phyloP scores from a whole-genome alignment of 139 green algal genomes.

The Chlorella sp. region DNA sequence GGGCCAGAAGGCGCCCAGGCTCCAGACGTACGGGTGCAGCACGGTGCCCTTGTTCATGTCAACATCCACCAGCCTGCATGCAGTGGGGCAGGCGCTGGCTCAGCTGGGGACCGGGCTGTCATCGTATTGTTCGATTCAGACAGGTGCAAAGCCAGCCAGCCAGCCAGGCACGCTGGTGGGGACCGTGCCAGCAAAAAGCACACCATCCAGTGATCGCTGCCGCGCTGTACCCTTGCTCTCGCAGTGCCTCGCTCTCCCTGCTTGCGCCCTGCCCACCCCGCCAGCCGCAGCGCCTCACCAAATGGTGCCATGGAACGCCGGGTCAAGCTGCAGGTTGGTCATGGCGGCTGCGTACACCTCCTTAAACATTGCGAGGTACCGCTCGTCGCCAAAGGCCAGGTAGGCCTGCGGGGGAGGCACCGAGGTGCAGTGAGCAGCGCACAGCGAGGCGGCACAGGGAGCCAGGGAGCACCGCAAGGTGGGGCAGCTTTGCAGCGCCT shows the following conservation, averaged over 20 bases:
- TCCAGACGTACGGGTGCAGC: conserved; percentile 73
- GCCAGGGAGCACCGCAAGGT: too few species aligned
- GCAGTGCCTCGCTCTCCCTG: not conserved
- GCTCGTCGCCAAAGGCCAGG: conserved; percentile 79
- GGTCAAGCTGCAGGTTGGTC: conserved; percentile 56
- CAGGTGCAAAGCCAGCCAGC: too few species aligned
- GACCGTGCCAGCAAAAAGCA: not conserved
- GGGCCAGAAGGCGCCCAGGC: conserved; percentile 88
- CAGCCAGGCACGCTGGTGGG: not conserved
- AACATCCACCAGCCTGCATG: conserved; percentile 72
- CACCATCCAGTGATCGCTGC: not conserved
- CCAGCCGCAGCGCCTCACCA: not conserved
- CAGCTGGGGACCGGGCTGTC: too few species aligned
- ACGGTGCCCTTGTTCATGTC: conserved; percentile 74
- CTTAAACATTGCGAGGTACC: conserved; percentile 75
- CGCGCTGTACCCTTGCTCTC: not conserved
- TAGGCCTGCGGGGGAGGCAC: conserved; percentile 61
- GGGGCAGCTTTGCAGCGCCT: too few species aligned
- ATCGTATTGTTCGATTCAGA: too few species aligned
- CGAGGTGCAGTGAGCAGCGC: not conserved
- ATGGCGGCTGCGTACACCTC: conserved; percentile 71
- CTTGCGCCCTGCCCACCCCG: not conserved
- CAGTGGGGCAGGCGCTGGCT: too few species aligned
- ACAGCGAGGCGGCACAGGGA: not conserved
- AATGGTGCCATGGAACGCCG: not conserved